Evolutionary conservation across 352 stramenopile species (phyloP), one percentile per base, ranked within the genome.

Genomic region (Phytophthora multivora): DNA sequence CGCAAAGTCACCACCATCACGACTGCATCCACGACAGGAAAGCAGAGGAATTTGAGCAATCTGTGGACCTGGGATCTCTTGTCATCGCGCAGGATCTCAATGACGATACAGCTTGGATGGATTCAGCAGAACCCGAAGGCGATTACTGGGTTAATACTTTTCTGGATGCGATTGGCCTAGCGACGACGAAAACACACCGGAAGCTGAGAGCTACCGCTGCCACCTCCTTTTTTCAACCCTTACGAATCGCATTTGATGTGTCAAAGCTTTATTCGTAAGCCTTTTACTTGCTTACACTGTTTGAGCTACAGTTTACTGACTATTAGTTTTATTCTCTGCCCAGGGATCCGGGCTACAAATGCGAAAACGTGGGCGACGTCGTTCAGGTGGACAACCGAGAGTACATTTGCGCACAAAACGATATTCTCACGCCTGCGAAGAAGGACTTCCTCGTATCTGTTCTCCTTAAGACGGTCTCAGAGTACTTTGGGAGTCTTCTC

Each of bases 161-260:
- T 46, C 66, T 91, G 10, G 63, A 82, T 25, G 54, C 61, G 2
- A 52, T 90, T 5, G 72, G 81, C 0, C 41, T 77, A 4, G 51
- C 75, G 19, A 38, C 42, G n/a, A 28, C 40, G 51, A 25, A 60
- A 1, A 47, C 46, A 1, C 58, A 60, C 12, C 75, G 82, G 2
- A 77, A 66, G 12, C 66, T 91, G 2, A 39, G 66, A 56, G 51
- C 63, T 0, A 53, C 59, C 0, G 39, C 58, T 4, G 52, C 61
- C 4, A 39, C 65, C 3, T 56, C 71, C 3, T 45, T 77, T 0
- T 91, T 88, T 36, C 78, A 91, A 26, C 85, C 79, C 0, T 82
- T 93, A n/a, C 80, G 85, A 33, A 91, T 91, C 40, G 79, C 69
- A 13, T 93, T 93, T 23, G 85, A 93, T 23, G 50, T 91, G 0